Evolutionary conservation across 805 yeast species (phyloP), one percentile per base, ranked within the genome.

Genomic region (Wickerhamiella sergipiensis): DNA sequence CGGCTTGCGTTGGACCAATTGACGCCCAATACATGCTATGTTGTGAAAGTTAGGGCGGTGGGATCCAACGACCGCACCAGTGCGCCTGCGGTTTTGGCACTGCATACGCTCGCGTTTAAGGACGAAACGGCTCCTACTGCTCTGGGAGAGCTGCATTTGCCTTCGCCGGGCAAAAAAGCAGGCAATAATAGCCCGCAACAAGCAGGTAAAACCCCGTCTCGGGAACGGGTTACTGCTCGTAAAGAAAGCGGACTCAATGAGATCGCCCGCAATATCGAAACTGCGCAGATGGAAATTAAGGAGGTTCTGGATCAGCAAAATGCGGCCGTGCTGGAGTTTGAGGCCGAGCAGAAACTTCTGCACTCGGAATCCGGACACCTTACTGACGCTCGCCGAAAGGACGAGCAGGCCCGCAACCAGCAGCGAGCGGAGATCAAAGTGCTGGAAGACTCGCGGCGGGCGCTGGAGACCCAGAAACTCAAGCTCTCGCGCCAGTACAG

Each of bases 401-500:
- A 63, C 23, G 71, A 67, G 50, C 57, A 51, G 18, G 57, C 56
- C n/a, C 58, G 68, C 10, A 48, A 64, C 8, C 66, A 59, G 44
- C 53, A 67, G n/a, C 56, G 67, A 19, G 53, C 64, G 0, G 73
- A 70, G 47, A 61, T 61, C 38, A 67, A 67, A 50, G 44, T 60
- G 0, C 57, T 69, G 18, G 73, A 70, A 46, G 69, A 67, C 24
- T 55, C 64, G 7, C 64, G 65, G 48, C 65, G 69, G 7, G 57
- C 58, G 17, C 57, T 69, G 15, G 73, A 70, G 36, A 58, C 63
- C 15, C 68, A 65, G 46, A 57, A 62, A 23, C 46, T 63, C 6
- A 66, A 64, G 46, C 58, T 62, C 17, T 67, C 63, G 45, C 55
- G 55, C 46, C 56, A 50, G 49, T 50, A 50, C 45, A 49, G 51